Conservation (phyloP, 306 rosid species). For the Sicyos edulis region DNA sequence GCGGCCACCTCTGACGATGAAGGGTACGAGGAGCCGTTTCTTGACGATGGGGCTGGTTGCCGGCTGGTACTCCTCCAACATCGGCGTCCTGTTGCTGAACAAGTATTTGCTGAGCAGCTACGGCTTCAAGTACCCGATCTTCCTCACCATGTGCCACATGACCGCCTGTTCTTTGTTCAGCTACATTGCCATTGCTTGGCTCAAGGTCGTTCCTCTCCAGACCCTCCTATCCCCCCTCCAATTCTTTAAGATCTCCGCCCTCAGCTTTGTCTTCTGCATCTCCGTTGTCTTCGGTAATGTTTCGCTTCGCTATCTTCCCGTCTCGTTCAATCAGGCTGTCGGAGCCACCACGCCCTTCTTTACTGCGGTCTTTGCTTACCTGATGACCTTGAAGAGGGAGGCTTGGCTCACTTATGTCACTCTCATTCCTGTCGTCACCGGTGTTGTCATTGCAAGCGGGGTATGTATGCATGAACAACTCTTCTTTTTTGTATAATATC, state of each 20-base stretch:
- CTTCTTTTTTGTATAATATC: not conserved
- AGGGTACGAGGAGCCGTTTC: conserved; percentile 21
- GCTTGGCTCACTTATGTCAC: conserved; percentile 28
- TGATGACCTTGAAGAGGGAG: conserved; percentile 28
- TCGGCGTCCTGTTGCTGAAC: conserved; percentile 29
- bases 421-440: conserved; percentile 29
- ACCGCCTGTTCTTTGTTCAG: conserved; percentile 27
- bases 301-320: conserved; percentile 26
- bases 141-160: conserved; percentile 30
- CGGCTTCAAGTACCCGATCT: conserved; percentile 29
- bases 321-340: conserved; percentile 26
- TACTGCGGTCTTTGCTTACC: conserved; percentile 26
- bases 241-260: conserved; percentile 29
- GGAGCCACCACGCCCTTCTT: conserved; percentile 25
- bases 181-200: conserved; percentile 26
- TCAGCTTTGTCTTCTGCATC: conserved; percentile 26
- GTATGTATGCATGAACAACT: conserved; percentile 13
- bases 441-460: conserved; percentile 27
- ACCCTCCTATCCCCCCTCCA: conserved; percentile 22
- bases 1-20: conserved; percentile 17
- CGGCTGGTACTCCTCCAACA: conserved; percentile 26
- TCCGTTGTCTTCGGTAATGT: conserved; percentile 28
- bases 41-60: conserved; percentile 24
- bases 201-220: conserved; percentile 23
- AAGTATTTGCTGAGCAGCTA: conserved; percentile 26